Evolutionary conservation across 495 filamentous ascomycete species (phyloP).

Genomic region (Stereocaulon alpinum): DNA sequence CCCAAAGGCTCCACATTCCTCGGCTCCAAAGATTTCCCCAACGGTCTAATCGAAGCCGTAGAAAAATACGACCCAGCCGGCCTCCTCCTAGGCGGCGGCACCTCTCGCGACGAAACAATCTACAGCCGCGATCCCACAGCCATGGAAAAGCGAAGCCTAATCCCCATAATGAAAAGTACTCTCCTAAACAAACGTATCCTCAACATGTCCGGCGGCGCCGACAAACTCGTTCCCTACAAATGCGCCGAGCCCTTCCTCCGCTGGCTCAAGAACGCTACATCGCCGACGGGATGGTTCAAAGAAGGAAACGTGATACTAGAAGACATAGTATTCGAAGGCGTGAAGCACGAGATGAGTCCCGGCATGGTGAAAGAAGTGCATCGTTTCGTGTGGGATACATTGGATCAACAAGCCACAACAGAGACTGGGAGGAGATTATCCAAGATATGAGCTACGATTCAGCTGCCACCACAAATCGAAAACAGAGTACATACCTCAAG

Average conservation of each 20-base stretch:
- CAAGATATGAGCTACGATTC: neutral
- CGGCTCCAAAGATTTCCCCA: conserved; percentile 66
- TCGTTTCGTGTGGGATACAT: conserved; percentile 49
- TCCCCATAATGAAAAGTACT: conserved; percentile 34
- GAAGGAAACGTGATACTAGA: conserved; percentile 48
- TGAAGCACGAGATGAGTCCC: conserved; percentile 61
- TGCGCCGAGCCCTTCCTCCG: conserved; percentile 57
- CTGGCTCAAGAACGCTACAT: conserved; percentile 52
- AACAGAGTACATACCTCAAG: too few relatives aligned
- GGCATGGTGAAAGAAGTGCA: conserved; percentile 66
- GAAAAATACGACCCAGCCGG: conserved; percentile 58
- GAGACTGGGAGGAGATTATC: neutral
- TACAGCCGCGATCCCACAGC: conserved; percentile 31
- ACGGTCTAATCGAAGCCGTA: conserved; percentile 50
- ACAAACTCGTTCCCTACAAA: conserved; percentile 77
- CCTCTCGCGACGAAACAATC: conserved; percentile 15
- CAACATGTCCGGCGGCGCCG: conserved; percentile 61
- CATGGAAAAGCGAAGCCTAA: conserved; percentile 32
- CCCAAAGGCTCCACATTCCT: conserved; percentile 55
- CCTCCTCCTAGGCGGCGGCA: conserved; percentile 46
- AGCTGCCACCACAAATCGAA: too few relatives aligned
- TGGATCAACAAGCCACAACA: neutral
- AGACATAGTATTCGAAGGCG: conserved; percentile 61
- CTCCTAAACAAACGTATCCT: conserved; percentile 68
- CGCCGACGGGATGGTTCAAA: conserved; percentile 41